Evolutionary conservation across 1,284 basidiomycete genomes (phyloP).

Genomic region (Malassezia vespertilionis): DNA sequence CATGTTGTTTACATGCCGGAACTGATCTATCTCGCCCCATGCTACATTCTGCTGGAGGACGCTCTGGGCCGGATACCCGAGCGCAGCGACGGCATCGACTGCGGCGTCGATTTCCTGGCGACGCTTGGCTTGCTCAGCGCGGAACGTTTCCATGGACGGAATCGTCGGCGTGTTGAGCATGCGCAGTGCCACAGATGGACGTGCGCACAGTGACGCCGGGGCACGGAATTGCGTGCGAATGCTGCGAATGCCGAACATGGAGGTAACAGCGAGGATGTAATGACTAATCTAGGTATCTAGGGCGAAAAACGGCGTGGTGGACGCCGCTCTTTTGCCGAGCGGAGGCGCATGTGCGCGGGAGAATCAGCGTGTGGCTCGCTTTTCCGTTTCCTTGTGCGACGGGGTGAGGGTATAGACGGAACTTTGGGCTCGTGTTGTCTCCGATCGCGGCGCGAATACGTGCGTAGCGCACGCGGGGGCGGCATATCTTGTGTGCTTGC

Average conservation of each 20-base stretch:
- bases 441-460: too few relatives aligned
- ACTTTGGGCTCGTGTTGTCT: too few relatives aligned
- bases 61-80: slow-evolving; percentile 4
- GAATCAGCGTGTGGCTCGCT: background rate
- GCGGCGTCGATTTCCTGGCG: background rate
- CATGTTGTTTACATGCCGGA: slow-evolving; percentile 38
- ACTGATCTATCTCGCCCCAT: slow-evolving; percentile 36
- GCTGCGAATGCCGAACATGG: too few relatives aligned
- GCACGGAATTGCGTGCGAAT: too few relatives aligned
- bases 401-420: too few relatives aligned
- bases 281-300: too few relatives aligned
- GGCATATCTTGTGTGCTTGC: too few relatives aligned
- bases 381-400: background rate
- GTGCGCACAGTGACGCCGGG: too few relatives aligned
- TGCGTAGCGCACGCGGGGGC: too few relatives aligned
- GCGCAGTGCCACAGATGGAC: background rate
- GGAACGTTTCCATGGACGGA: background rate
- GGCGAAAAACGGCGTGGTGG: background rate
- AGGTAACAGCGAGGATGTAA: too few relatives aligned
- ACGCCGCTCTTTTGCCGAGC: slow-evolving; percentile 6
- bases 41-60: slow-evolving; percentile 26
- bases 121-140: background rate
- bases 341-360: slow-evolving; percentile 8
- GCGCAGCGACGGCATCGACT: slow-evolving; percentile 26
- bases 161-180: background rate